A percentile compares a stretch with the other conserved stretches of the same genome.
These are phyloP conservation scores for Fusarium oxysporum DNA, from an alignment of 2,329 filamentous ascomycete species.

Conservation along the genomic window DNA sequence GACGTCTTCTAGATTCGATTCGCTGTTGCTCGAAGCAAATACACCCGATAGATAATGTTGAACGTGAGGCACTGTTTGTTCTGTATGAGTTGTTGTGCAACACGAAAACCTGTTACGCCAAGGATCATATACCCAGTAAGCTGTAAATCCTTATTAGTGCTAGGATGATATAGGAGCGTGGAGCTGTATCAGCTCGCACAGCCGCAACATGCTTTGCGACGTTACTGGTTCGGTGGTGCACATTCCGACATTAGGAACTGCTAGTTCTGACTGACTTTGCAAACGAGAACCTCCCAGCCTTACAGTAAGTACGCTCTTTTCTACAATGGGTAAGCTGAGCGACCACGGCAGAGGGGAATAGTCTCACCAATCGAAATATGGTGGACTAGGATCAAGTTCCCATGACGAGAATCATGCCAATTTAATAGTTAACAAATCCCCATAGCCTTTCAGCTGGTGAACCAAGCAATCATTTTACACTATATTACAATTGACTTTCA, in stretches of 20 bases:
- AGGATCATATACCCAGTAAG: neutral
- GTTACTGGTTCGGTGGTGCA: conserved; percentile 4
- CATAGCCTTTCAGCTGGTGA: neutral
- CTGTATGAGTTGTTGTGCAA: neutral
- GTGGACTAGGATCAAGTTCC: neutral
- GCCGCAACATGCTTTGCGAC: conserved; percentile 5
- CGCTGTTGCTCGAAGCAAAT: neutral
- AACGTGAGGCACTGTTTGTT: neutral
- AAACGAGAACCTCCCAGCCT: neutral
- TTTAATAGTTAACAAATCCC: neutral
- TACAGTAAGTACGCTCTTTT: neutral
- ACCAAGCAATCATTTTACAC: conserved; percentile 16
- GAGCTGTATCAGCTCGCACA: conserved; percentile 17
- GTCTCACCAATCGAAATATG: conserved; percentile 19
- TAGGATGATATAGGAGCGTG: neutral
- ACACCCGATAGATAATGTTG: neutral
- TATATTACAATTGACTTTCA: conserved; percentile 26
- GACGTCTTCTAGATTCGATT: neutral
- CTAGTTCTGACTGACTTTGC: neutral
- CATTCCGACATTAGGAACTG: neutral
- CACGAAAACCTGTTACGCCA: neutral
- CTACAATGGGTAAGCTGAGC: conserved; percentile 16
- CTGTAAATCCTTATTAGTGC: neutral
- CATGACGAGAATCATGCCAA: neutral
- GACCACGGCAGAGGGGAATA: neutral